Evolutionary conservation across 2,329 filamentous ascomycete genomes (phyloP).

Genomic region (Anisogramma anomala): DNA sequence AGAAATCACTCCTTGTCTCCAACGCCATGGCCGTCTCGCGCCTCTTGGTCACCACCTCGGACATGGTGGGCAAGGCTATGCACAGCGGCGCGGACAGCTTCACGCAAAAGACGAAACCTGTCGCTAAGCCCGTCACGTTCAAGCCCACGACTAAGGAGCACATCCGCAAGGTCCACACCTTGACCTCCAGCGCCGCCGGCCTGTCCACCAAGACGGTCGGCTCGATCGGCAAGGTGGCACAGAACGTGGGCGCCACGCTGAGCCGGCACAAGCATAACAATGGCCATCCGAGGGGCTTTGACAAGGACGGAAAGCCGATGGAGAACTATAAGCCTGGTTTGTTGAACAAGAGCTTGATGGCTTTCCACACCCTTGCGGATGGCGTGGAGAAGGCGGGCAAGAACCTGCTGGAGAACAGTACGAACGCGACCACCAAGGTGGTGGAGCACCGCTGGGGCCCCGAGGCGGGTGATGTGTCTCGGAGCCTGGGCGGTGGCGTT

Average conservation of each 20-base stretch:
- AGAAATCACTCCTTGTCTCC: conserved; percentile 73
- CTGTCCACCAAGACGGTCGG: conserved; percentile 80
- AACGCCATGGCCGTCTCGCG: conserved; percentile 81
- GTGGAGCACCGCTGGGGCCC: conserved; percentile 81
- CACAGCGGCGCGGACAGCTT: conserved; percentile 69
- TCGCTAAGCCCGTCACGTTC: conserved; percentile 74
- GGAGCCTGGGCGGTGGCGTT: conserved; percentile 68
- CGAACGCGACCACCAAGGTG: conserved; percentile 70
- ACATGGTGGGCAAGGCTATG: conserved; percentile 66
- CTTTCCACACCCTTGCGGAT: conserved; percentile 87
- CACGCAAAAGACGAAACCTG: conserved; percentile 67
- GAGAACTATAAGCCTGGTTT: conserved; percentile 74
- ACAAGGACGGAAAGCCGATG: conserved; percentile 56
- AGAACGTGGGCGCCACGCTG: conserved; percentile 75
- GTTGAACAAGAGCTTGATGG: conserved; percentile 92
- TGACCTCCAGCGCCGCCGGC: conserved; percentile 67
- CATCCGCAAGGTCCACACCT: conserved; percentile 79
- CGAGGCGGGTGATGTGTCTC: conserved; percentile 71
- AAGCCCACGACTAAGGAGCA: conserved; percentile 71
- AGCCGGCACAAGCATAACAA: conserved; percentile 45
- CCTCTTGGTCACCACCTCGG: conserved; percentile 79
- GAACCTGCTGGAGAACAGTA: conserved; percentile 61
- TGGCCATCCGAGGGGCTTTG: conserved; percentile 46
- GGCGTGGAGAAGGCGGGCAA: conserved; percentile 82
- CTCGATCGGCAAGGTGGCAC: conserved; percentile 69